A percentile compares a stretch with the other conserved stretches of the same genome.
Evolutionary conservation across 768 basidiomycete species (phyloP).

Genomic region (Mycena galopus): DNA sequence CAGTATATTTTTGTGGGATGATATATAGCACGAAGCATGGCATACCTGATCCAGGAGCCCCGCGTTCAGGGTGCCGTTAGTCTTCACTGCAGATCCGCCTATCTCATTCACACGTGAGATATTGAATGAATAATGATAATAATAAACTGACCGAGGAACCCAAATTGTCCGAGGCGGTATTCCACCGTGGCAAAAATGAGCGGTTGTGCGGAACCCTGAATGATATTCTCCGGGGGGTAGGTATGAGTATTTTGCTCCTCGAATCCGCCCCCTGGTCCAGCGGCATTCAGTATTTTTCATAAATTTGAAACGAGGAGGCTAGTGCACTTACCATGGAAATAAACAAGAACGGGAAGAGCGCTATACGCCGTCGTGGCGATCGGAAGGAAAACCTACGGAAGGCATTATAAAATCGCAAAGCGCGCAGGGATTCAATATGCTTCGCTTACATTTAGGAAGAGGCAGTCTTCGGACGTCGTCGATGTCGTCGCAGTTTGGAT

Average conservation of each 20-base stretch:
- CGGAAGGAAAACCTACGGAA: conserved; percentile 36
- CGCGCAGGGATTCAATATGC: neutral
- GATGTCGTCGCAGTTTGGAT: conserved; percentile 44
- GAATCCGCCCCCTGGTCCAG: conserved; percentile 54
- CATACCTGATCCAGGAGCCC: neutral
- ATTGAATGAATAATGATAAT: neutral
- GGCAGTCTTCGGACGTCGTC: conserved; percentile 57
- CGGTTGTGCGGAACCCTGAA: conserved; percentile 47
- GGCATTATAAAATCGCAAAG: too few relatives aligned
- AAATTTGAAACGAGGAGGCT: neutral
- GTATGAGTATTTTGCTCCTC: too few relatives aligned
- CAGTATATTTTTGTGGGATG: neutral
- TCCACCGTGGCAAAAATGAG: conserved; percentile 57
- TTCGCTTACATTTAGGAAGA: conserved; percentile 55
- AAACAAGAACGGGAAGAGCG: conserved; percentile 51
- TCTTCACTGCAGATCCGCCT: neutral
- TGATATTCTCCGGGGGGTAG: conserved; percentile 48
- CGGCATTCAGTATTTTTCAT: neutral
- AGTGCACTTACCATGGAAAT: conserved; percentile 54
- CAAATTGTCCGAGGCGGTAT: conserved; percentile 57
- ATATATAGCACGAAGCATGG: neutral
- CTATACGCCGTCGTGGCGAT: conserved; percentile 14
- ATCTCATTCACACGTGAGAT: neutral
- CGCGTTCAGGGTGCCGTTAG: neutral
- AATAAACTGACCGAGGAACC: conserved; percentile 50